These are phyloP conservation scores for Metarhizium robertsii DNA, from an alignment of 2,329 filamentous ascomycete species.

Conservation along the genomic window DNA sequence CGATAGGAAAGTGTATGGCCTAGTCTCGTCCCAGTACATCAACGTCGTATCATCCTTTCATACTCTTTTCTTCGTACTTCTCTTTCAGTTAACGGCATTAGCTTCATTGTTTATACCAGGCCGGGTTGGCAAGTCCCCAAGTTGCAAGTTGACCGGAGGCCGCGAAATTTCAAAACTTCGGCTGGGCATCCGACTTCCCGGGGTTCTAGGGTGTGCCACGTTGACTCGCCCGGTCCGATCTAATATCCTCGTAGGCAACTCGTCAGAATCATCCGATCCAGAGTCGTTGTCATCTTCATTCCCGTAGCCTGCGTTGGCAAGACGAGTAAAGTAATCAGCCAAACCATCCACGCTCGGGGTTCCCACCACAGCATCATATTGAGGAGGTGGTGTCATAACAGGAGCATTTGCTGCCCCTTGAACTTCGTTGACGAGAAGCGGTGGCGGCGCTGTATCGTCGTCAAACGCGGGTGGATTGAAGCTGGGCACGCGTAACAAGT, in stretches of 20 bases:
- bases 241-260: conserved; percentile 34
- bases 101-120: not conserved
- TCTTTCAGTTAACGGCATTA: not conserved
- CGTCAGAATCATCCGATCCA: conserved; percentile 29
- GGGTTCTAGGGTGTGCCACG: conserved; percentile 46
- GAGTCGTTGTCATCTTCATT: conserved; percentile 28
- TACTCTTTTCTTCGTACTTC: not conserved
- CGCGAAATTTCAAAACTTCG: conserved; percentile 47
- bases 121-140: not conserved
- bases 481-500: conserved; percentile 72
- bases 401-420: conserved; percentile 12
- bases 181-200: conserved; percentile 44
- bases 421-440: conserved; percentile 16
- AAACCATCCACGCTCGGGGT: conserved; percentile 57
- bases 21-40: not conserved
- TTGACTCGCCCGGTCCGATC: conserved; percentile 47
- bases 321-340: conserved; percentile 77
- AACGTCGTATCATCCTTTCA: no score
- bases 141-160: conserved; percentile 13
- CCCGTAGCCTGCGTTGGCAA: conserved; percentile 58
- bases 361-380: conserved; percentile 72
- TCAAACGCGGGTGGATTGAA: conserved; percentile 85
- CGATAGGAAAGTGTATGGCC: not conserved
- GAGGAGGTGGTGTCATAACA: conserved; percentile 70
- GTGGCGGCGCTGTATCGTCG: conserved; percentile 47